Conservation (phyloP, 768 basidiomycete genomes). For the Cyathus striatus region DNA sequence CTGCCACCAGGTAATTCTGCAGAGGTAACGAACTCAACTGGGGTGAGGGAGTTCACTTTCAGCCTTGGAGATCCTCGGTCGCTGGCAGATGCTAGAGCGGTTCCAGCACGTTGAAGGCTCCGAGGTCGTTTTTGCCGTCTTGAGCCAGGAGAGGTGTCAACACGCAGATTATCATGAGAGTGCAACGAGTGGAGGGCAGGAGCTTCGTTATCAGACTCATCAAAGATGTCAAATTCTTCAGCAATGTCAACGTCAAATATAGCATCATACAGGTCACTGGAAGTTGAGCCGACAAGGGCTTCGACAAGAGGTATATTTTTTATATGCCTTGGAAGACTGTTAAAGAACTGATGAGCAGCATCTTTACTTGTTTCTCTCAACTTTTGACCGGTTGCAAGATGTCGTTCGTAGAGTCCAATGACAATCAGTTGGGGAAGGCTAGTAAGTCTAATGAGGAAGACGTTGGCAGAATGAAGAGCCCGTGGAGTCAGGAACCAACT, state of each 20-base stretch:
- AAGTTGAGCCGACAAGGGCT: conserved; percentile 66
- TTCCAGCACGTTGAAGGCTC: conserved; percentile 8
- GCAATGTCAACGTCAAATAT: conserved; percentile 69
- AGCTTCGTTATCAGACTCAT: conserved; percentile 39
- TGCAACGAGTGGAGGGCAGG: conserved; percentile 32
- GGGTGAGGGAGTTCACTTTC: conserved; percentile 11
- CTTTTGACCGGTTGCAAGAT: conserved; percentile 44
- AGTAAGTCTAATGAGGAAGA: conserved; percentile 80
- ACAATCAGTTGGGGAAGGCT: conserved; percentile 74
- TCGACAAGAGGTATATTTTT: conserved; percentile 74
- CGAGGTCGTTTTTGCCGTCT: conserved; percentile 17
- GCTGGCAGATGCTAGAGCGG: conserved; percentile 9
- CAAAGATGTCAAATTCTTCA: conserved; percentile 44
- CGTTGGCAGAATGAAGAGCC: conserved; percentile 77
- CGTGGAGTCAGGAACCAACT: conserved; percentile 73
- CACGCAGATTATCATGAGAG: conserved; percentile 29
- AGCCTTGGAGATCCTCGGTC: conserved; percentile 16
- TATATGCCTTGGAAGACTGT: conserved; percentile 63
- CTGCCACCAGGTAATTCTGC: conserved; percentile 10
- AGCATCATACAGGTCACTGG: conserved; percentile 67
- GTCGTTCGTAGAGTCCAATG: conserved; percentile 80
- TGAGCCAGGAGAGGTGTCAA: conserved; percentile 12
- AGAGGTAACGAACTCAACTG: conserved; percentile 10
- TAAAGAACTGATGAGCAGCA: conserved; percentile 53
- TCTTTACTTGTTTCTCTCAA: conserved; percentile 48